A percentile compares a stretch with the other conserved stretches of the same genome.
Conservation (phyloP, 2,329 filamentous ascomycete genomes). For the Coniochaeta ligniaria region DNA sequence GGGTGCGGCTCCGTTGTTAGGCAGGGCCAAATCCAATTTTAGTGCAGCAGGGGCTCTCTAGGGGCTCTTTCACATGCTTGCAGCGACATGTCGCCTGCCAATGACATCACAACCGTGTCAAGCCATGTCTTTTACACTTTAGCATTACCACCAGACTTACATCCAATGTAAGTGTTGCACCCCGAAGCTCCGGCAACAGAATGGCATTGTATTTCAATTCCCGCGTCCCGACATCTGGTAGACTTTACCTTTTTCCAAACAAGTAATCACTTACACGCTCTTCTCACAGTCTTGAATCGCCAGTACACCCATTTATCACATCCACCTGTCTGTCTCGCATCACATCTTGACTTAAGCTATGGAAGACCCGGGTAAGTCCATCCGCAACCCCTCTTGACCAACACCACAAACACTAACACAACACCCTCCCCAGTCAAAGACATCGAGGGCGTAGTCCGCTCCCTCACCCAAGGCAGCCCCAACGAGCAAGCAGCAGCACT, state of each 20-base stretch:
- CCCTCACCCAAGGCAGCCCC: constrained; percentile 60
- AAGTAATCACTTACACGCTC: not conserved
- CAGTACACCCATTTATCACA: not conserved
- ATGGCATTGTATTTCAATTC: not conserved
- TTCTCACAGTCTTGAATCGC: not conserved
- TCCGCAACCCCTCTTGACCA: constrained; percentile 4
- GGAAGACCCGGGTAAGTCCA: constrained; percentile 34
- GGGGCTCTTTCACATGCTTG: not conserved
- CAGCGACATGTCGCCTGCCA: not conserved
- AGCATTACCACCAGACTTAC: no score
- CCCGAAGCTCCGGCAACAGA: not conserved
- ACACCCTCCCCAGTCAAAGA: constrained; percentile 37
- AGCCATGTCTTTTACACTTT: not conserved
- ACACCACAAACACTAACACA: not conserved
- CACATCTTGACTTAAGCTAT: constrained; percentile 15
- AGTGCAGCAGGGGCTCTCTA: no score
- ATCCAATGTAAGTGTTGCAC: no score
- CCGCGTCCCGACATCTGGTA: not conserved
- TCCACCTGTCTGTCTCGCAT: not conserved
- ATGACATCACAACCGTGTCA: constrained; percentile 11
- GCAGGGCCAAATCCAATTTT: no score
- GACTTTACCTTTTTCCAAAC: not conserved
- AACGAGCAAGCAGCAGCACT: constrained; percentile 58
- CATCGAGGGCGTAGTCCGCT: constrained; percentile 58
- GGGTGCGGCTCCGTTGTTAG: no score